These are phyloP conservation scores for Krasilnikovozyma curviuscula DNA, from an alignment of 768 basidiomycete genomes.

Conservation along the genomic window DNA sequence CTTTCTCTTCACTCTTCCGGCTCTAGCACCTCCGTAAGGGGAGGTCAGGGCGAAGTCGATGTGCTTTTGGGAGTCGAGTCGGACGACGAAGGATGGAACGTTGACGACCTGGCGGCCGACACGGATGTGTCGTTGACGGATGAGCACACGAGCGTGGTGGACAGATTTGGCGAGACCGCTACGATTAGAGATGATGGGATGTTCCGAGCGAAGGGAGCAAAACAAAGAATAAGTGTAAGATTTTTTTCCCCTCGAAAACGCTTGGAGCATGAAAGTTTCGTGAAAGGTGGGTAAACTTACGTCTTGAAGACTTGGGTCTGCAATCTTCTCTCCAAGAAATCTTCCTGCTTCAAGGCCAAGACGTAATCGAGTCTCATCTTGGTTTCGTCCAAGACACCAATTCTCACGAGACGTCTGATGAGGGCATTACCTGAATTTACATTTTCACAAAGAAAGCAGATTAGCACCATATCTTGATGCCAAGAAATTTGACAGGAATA, in stretches of 20 bases:
- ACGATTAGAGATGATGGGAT: too few relatives aligned
- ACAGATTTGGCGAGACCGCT: conserved; percentile 91
- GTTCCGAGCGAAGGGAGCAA: background rate
- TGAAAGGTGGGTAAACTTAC: background rate
- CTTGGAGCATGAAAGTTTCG: background rate
- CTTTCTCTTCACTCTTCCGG: conserved; percentile 60
- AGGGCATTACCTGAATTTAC: conserved; percentile 67
- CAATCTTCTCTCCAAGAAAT: conserved; percentile 97
- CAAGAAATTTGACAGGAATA: too few relatives aligned
- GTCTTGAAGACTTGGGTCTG: conserved; percentile 99
- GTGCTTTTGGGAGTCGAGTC: conserved; percentile 93
- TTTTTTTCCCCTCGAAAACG: background rate
- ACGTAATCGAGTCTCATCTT: conserved; percentile 99
- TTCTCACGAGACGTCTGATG: conserved; percentile 88
- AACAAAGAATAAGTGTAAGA: background rate
- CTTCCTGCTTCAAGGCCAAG: conserved; percentile 94
- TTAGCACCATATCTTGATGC: too few relatives aligned
- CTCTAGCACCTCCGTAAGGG: conserved; percentile 82
- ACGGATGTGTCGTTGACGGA: conserved; percentile 44
- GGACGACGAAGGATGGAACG: conserved; percentile 94
- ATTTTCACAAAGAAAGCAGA: too few relatives aligned
- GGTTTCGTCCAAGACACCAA: conserved; percentile 96
- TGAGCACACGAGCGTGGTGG: conserved; percentile 94
- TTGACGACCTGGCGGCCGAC: conserved; percentile 99
- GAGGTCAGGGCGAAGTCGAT: conserved; percentile 97